Evolutionary conservation across 2,329 filamentous ascomycete genomes (phyloP), one percentile per base, ranked within the genome.

Genomic region (Ascochyta viciae-villosae): DNA sequence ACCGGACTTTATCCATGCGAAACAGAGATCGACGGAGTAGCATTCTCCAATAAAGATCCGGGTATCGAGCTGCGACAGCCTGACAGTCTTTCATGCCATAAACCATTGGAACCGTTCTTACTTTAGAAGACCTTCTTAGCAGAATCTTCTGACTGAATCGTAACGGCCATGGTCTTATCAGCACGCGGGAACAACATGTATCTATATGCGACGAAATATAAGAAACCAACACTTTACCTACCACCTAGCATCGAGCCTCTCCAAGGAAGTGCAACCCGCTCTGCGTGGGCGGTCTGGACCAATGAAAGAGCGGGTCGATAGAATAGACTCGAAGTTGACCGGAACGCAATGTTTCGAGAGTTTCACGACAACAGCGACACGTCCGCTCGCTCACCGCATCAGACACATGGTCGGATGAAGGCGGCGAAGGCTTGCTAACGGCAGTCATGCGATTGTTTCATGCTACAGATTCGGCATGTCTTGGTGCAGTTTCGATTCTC

Each of bases 201-300:
- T 50, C 52, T 55, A 55, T 55, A 50, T 37, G 19, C 52, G 42
- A 41, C 29, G 19, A 34, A 55, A 46, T 37, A n/a, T 15, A 41
- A 33, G 16, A n/a, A 29, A 22, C 5, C 15, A 7, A 16, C 15
- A 4, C n/a, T 4, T 6, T n/a, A 3, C 10, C 29, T 23, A 15
- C n/a, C 22, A 3, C 10, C 29, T 23, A 15, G 19, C 22, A 50
- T 41, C 34, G 34, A 29, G 24, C 40, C 34, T 37, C 12, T 19
- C 31, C 9, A 24, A 9, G 31, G 1, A 43, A n/a, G n/a, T 9
- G 1, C 15, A 24, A 19, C 33, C 8, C 6, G 2, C 4, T 26
- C 46, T 7, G 3, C 12, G 13, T 8, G 15, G 5, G 22, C 15
- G 12, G 2, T 15, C 12, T 50, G 40, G 31, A 29, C 46, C 52